Conservation (phyloP, 192 early-diverging fungal genomes). For the Physocladia obscura region DNA sequence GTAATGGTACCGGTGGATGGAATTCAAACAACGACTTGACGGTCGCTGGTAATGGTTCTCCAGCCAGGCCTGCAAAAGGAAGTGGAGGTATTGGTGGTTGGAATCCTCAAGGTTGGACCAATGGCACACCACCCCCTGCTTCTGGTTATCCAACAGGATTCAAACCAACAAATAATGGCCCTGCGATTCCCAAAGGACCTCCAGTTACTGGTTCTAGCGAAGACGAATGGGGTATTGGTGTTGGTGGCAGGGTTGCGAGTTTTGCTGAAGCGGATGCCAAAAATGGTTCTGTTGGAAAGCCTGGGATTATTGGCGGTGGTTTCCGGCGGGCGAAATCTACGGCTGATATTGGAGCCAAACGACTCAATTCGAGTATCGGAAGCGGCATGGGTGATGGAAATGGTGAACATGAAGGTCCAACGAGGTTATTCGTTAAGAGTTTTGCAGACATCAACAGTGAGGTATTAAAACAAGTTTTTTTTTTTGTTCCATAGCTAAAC, state of each 20-base stretch:
- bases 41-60: background rate
- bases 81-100: constrained; percentile 19
- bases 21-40: background rate
- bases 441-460: constrained; percentile 21
- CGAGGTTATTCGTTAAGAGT: background rate
- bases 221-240: constrained; percentile 1
- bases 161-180: background rate
- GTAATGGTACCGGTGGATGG: background rate
- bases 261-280: background rate
- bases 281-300: background rate
- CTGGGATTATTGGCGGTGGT: background rate
- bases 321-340: background rate
- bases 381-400: background rate
- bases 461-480: background rate
- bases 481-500: background rate
- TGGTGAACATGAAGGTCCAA: background rate
- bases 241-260: background rate
- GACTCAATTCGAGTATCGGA: background rate
- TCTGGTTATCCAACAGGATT: background rate
- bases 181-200: background rate
- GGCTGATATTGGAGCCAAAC: background rate
- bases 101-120: constrained; percentile 7
- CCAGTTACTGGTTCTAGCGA: background rate
- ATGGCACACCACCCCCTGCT: background rate
- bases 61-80: background rate